Percentiles rank a stretch among this genome's conserved stretches.
Evolutionary conservation across 768 basidiomycete species (phyloP).

Genomic region (Hebeloma cylindrosporum): DNA sequence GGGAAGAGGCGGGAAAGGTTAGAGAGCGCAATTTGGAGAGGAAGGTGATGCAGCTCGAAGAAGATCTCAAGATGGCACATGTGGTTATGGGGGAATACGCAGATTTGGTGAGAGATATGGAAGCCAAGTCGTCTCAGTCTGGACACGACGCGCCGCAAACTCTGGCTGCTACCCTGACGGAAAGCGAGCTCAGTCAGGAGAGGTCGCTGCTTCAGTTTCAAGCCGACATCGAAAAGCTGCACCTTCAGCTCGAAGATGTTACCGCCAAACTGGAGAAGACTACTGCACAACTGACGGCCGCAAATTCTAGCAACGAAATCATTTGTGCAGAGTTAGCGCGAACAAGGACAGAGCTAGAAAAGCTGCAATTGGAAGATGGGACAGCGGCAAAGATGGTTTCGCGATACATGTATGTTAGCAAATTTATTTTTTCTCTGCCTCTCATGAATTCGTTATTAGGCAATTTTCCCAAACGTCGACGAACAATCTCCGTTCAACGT

Average conservation of each 20-base stretch:
- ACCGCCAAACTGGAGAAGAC: slow-evolving; percentile 44
- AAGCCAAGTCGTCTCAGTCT: too few species aligned
- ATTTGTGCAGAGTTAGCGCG: slow-evolving; percentile 47
- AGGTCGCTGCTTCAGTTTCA: too few species aligned
- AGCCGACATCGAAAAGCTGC: slow-evolving; percentile 44
- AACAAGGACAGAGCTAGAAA: slow-evolving; percentile 52
- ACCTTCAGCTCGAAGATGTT: slow-evolving; percentile 41
- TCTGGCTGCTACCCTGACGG: too few species aligned
- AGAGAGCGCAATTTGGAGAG: slow-evolving; percentile 51
- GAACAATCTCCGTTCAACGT: slow-evolving; percentile 59
- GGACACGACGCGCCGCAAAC: too few species aligned
- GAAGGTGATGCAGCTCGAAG: slow-evolving; percentile 48
- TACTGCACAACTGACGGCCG: slow-evolving; percentile 44
- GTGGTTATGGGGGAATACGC: too few species aligned
- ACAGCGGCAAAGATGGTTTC: slow-evolving; percentile 82
- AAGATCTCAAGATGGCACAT: slow-evolving; percentile 35
- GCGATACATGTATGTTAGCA: slow-evolving; percentile 78
- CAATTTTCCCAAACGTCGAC: slow-evolving; percentile 81
- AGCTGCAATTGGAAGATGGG: slow-evolving; percentile 61
- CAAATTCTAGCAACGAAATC: slow-evolving; percentile 40
- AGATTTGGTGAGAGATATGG: too few species aligned
- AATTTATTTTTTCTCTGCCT: background rate
- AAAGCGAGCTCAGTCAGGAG: too few species aligned
- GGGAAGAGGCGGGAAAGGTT: slow-evolving; percentile 52
- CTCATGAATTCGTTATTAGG: slow-evolving; percentile 39